A percentile compares a stretch with the other conserved stretches of the same genome.
These are phyloP conservation scores for Aureococcus anophagefferens DNA, from an alignment of 108 stramenopile species.

Conservation along the genomic window DNA sequence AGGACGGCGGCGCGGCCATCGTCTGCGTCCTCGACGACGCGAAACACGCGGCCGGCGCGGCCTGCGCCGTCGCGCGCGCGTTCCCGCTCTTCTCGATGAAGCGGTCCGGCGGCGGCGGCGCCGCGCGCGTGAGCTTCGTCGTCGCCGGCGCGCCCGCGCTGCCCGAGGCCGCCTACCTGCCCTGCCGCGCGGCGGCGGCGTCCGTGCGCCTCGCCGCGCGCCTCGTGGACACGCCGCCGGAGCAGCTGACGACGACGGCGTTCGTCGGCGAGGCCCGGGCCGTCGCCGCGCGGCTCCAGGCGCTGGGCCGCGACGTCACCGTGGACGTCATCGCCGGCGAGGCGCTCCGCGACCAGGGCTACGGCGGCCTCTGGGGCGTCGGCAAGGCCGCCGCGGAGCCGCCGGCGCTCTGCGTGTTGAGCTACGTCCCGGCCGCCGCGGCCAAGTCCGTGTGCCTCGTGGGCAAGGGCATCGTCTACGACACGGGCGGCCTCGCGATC, in stretches of 20 bases:
- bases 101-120: constrained; percentile 11
- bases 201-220: constrained; percentile 51
- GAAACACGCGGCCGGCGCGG: constrained; percentile 23
- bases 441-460: constrained; percentile 43
- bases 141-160: constrained; percentile 28
- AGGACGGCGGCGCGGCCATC: constrained; percentile 18
- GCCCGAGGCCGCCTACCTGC: constrained; percentile 15
- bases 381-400: constrained; percentile 45
- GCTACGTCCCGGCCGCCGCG: neutral
- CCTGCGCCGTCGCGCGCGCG: constrained; percentile 27
- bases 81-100: constrained; percentile 26
- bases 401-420: constrained; percentile 43
- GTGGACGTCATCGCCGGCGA: constrained; percentile 61
- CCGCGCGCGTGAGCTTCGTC: constrained; percentile 18
- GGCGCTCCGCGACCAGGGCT: constrained; percentile 59
- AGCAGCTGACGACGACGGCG: constrained; percentile 42
- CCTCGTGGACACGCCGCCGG: constrained; percentile 44
- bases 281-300: constrained; percentile 11
- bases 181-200: constrained; percentile 27
- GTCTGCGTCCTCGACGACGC: constrained; percentile 23
- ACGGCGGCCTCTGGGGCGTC: constrained; percentile 60
- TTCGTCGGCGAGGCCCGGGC: constrained; percentile 29
- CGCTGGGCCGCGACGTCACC: constrained; percentile 13
- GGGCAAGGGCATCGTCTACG: constrained; percentile 79
- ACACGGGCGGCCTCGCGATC: constrained; percentile 63